Conservation (phyloP, 768 basidiomycete genomes). For the Collybia nuda region DNA sequence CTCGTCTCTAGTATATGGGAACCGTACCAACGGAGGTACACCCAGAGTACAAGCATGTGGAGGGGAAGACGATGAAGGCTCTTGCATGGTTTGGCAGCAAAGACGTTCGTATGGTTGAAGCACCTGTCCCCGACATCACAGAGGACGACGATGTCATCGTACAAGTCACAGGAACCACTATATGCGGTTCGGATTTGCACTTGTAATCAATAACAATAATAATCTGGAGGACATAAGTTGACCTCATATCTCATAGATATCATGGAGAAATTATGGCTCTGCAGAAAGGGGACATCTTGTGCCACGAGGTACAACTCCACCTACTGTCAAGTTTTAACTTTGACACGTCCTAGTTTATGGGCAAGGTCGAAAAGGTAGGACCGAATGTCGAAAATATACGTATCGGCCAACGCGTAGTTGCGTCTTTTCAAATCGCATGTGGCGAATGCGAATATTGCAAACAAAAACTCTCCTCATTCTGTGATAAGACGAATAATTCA, state of each 20-base stretch:
- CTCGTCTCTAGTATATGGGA: conserved; percentile 30
- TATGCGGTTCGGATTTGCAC: conserved; percentile 70
- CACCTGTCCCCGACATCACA: conserved; percentile 52
- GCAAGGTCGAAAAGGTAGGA: conserved; percentile 65
- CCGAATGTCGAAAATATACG: conserved; percentile 60
- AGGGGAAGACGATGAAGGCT: conserved; percentile 64
- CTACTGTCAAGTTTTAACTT: not conserved
- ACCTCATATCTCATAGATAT: conserved; percentile 26
- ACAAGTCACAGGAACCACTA: conserved; percentile 73
- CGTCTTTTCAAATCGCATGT: conserved; percentile 77
- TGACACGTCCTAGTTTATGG: conserved; percentile 51
- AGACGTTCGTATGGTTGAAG: conserved; percentile 43
- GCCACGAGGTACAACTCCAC: conserved; percentile 52
- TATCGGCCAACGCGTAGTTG: conserved; percentile 72
- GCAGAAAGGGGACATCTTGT: conserved; percentile 74
- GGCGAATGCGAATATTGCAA: conserved; percentile 73
- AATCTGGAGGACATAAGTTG: too few relatives aligned
- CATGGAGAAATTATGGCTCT: conserved; percentile 70
- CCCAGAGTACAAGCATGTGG: conserved; percentile 47
- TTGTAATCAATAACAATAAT: conserved; percentile 23
- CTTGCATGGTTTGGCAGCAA: conserved; percentile 64
- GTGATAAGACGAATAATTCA: conserved; percentile 70
- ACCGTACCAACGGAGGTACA: conserved; percentile 37
- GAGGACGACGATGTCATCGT: conserved; percentile 77
- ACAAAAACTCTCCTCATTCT: conserved; percentile 70